Evolutionary conservation across 371 early-diverging fungal species (phyloP), one percentile per base, ranked within the genome.

Genomic region (Chytridium lagenaria): DNA sequence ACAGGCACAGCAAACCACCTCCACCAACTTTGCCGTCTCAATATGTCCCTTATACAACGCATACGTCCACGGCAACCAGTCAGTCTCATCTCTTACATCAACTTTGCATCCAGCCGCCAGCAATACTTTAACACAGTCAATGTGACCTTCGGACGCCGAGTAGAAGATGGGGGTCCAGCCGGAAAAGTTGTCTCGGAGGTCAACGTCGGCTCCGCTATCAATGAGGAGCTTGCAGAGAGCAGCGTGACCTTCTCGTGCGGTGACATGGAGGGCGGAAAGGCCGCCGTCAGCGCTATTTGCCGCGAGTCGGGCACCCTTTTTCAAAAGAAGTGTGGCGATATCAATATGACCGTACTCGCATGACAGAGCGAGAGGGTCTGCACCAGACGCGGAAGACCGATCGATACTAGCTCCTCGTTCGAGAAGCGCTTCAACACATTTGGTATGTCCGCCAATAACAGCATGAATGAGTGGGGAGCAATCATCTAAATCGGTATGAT

Each of bases 91-190:
- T 59, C 87, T 83, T 57, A 90, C 80, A 66, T 92, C 88, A 52
- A 92, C 86, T 38, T 88, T 80, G 69, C 93, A 92, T 0, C 93
- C 94, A 0, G 93, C 92, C n/a, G 89, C 89, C 19, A 98, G 77
- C 65, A 98, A 80, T 3, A 93, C 86, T 37, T 87, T 84, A 1
- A 93, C 93, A 79, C 94, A 93, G 28, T 91, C 91, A 0, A 85
- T 81, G 76, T 96, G 91, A 0, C 98, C 98, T 71, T 97, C 96
- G 64, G 90, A 89, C 26, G 95, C 95, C 3, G 96, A 94, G 86
- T 94, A 97, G 71, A 98, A 98, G 1, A 97, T 78, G 0, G 98
- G 95, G 1, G 96, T 93, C 98, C 98, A 98, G 7, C 94, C 91
- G 78, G 94, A 91, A 81, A 95, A 93, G 78, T 90, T 91, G 80